Evolutionary conservation across 2,329 filamentous ascomycete genomes (phyloP), one percentile per base, ranked within the genome.

Genomic region (Colletotrichum endophyticum): DNA sequence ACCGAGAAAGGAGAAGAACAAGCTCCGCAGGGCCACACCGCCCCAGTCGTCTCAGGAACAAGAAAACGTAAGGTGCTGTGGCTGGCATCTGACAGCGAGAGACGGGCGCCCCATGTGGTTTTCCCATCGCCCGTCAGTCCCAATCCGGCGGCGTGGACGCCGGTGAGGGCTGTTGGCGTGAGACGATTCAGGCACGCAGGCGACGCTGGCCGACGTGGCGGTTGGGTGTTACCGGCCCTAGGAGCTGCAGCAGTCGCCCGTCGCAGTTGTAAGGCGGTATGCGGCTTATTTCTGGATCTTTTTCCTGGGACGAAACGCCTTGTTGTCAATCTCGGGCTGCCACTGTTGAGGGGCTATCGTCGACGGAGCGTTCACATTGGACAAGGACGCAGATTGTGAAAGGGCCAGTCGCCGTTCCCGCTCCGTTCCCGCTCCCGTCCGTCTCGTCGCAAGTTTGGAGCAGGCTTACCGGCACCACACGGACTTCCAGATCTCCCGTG

Each of bases 141-240:
- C 44, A 44, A 73, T 64, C 63, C 63, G 73, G 70, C 63, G 72
- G 53, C 32, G 13, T 44, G 27, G 56, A 70, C 56, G 30, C 36
- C 19, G 66, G 66, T 73, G 56, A 63, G 27, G 56, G 63, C 36
- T 64, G 68, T 34, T 62, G 69, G 61, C 30, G 61, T 39, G 62
- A 32, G 57, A 68, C 62, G 73, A 62, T 56, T 75, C 68, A 72
- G 72, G 62, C 69, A 72, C 56, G 44, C 66, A 28, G 56, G 63
- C 16, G 34, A 59, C 32, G 27, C 70, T 69, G 70, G 73, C 59
- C 70, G 57, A 66, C 63, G 70, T 73, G 73, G 64, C 73, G 57
- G 73, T 73, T 76, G 73, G 70, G 70, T 73, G 70, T 76, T 71
- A 76, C 64, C 70, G 64, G 57, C 32, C 39, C 22, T 64, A 27